phyloP scores from a whole-genome alignment of 2,329 filamentous ascomycete species.

The Xylaria sp. region DNA sequence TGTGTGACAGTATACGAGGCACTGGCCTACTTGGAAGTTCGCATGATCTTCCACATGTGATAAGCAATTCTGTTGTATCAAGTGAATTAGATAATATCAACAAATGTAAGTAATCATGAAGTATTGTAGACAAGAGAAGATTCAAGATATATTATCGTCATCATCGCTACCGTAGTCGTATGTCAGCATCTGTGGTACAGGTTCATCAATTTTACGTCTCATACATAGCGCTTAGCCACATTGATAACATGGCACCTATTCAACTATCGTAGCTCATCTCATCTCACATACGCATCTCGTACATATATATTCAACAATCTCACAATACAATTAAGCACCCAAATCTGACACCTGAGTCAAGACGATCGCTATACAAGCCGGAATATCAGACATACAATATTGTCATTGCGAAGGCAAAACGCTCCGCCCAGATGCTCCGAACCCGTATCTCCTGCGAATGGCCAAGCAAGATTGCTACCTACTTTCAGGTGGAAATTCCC shows the following conservation, averaged over 20 bases:
- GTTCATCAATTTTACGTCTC: not conserved
- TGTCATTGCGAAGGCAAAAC: not conserved
- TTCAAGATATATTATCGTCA: not conserved
- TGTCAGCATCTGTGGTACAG: not conserved
- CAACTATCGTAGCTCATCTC: slow-evolving; percentile 9
- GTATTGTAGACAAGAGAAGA: too few relatives aligned
- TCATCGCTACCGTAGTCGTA: not conserved
- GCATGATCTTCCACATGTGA: too few relatives aligned
- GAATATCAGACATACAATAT: not conserved
- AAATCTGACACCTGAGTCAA: not conserved
- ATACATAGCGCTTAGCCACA: slow-evolving; percentile 1
- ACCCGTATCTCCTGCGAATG: too few relatives aligned
- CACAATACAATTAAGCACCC: slow-evolving; percentile 12
- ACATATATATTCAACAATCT: slow-evolving; percentile 3
- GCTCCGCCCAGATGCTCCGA: not conserved
- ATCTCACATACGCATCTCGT: slow-evolving; percentile 15
- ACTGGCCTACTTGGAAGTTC: too few relatives aligned
- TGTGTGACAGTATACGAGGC: not conserved
- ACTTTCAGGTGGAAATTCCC: too few relatives aligned
- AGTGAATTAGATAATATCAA: too few relatives aligned
- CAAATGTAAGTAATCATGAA: too few relatives aligned
- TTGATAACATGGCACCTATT: slow-evolving; percentile 1
- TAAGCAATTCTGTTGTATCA: not conserved
- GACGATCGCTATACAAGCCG: not conserved
- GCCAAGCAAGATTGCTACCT: not conserved